Evolutionary conservation across 441 rosid genomes (phyloP), one percentile per base, ranked within the genome.

Genomic region (Gossypium trilobum): DNA sequence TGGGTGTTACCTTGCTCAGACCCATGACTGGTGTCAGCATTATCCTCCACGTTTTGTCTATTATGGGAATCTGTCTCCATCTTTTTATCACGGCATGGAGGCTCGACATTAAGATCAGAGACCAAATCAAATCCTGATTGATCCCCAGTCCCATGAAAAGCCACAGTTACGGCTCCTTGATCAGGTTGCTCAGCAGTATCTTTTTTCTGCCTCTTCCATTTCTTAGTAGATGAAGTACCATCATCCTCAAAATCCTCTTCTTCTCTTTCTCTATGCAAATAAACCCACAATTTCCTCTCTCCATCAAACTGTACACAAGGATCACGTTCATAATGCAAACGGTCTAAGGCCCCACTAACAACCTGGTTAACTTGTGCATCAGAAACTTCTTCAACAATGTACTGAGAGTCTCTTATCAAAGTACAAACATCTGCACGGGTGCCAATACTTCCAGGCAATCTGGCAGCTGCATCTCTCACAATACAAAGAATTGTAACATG

Each of bases 241-340:
- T 95, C 99, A 78, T 95, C 99, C 81, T 93, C 99, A 73, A 95
- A 95, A 85, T 95, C 99, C 84, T 95, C 99, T 82, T 95, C 98
- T 85, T 93, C 99, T 82, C 97, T 90, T 63, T 95, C 96, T 78
- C 96, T 79, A 75, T 95, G 99, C 72, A 93, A 78, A 82, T 95
- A 95, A 71, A 90, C 97, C 99, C 99, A 95, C 86, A 95, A 71
- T 79, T 95, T 95, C 87, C 98, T 85, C 59, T 95, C 99, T 0
- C 88, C 83, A 75, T 93, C 98, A 74, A 87, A 95, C 70, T 86
- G 97, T 61, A 95, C 99, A 78, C 99, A 95, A 71, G 99, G 99
- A 83, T 95, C 99, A 8, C 97, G 97, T 72, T 95, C 99, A 58
- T 95, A 95, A 78, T 95, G 99, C 81, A 95, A 80, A 58, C 99